A percentile compares a stretch with the other conserved stretches of the same genome.
These are phyloP conservation scores for Pseudozyma thailandica DNA, from an alignment of 1,284 basidiomycete genomes.

Conservation along the genomic window DNA sequence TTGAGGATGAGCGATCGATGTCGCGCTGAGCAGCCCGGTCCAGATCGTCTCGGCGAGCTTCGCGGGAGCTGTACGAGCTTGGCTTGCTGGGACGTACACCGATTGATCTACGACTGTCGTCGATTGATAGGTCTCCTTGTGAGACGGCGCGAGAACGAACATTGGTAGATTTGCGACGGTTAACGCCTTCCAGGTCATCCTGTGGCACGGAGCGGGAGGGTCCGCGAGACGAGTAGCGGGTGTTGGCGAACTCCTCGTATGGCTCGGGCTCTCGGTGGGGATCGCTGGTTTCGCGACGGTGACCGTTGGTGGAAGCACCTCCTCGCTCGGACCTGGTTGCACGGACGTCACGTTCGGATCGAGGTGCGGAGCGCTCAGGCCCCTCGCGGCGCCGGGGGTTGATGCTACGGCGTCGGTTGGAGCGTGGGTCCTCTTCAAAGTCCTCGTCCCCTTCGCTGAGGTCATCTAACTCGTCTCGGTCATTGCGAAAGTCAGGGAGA, in stretches of 20 bases:
- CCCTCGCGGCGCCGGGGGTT: slow-evolving; percentile 10
- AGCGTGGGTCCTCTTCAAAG: slow-evolving; percentile 11
- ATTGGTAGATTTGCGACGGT: slow-evolving; percentile 22
- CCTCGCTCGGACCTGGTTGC: slow-evolving; percentile 13
- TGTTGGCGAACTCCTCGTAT: slow-evolving; percentile 38
- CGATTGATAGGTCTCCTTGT: not conserved
- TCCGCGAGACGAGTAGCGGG: slow-evolving; percentile 11
- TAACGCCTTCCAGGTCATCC: slow-evolving; percentile 11
- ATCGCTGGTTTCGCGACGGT: slow-evolving; percentile 32
- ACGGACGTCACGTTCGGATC: slow-evolving; percentile 16
- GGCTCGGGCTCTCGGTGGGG: slow-evolving; percentile 35
- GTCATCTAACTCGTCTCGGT: slow-evolving; percentile 28
- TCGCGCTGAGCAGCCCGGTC: slow-evolving; percentile 3
- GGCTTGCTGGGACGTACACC: slow-evolving; percentile 8
- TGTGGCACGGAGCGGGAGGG: slow-evolving; percentile 18
- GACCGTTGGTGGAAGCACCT: slow-evolving; percentile 10
- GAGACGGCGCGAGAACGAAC: not conserved
- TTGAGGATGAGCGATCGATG: slow-evolving; percentile 11
- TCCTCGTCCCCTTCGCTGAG: slow-evolving; percentile 27
- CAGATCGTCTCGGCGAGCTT: slow-evolving; percentile 29
- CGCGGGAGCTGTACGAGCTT: slow-evolving; percentile 29
- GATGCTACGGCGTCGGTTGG: slow-evolving; percentile 15
- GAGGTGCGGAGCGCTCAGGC: not conserved
- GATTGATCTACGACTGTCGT: slow-evolving; percentile 16
- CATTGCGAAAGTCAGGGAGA: slow-evolving; percentile 24